Evolutionary conservation across 2,329 filamentous ascomycete species (phyloP), one percentile per base, ranked within the genome.

Genomic region (Chrysosporium queenslandicum): DNA sequence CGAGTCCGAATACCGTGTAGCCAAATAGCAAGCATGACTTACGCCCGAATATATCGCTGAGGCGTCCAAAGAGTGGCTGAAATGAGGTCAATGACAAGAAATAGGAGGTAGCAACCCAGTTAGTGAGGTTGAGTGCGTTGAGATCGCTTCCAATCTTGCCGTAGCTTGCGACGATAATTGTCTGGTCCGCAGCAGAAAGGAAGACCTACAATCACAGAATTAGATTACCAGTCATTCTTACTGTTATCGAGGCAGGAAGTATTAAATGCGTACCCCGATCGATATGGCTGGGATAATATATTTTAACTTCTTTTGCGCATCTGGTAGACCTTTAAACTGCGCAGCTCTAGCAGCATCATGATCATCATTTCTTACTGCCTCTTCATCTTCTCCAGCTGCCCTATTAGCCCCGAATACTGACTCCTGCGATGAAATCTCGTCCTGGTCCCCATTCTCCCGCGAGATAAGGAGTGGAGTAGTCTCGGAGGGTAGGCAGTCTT

Each of bases 121-220:
- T 84, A 3, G 85, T 87, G 58, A 79, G 79, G 63, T 85, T 87
- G 49, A 91, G 73, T 1, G 86, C 84, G 48, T 86, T 74, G 25
- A 91, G 71, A 57, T 90, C 86, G 53, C 78, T 86, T 9, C 85
- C 86, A 60, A 91, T 90, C 56, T 77, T 80, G 46, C 83, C 84
- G 65, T 89, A 89, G n/a, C 78, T 82, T n/a, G 81, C 81, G 46
- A 90, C 80, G 27, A 86, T 82, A 50, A 90, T 80, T 0, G 87
- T 87, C 65, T 89, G 85, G 63, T 91, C 86, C 47, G 83, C 76
- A 3, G 86, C 83, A 18, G 82, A 77, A 6, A 91, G 74, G 63
- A 86, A 87, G 37, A 89, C 71, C 82, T 85, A 61, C 20, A 9
- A 18, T 18, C 30, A 36, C 14, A 37, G 29, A 12, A 32, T 52